A percentile compares a stretch with the other conserved stretches of the same genome.
Evolutionary conservation across 345 rosid genomes (phyloP).

Genomic region (Cochlearia excelsa): DNA sequence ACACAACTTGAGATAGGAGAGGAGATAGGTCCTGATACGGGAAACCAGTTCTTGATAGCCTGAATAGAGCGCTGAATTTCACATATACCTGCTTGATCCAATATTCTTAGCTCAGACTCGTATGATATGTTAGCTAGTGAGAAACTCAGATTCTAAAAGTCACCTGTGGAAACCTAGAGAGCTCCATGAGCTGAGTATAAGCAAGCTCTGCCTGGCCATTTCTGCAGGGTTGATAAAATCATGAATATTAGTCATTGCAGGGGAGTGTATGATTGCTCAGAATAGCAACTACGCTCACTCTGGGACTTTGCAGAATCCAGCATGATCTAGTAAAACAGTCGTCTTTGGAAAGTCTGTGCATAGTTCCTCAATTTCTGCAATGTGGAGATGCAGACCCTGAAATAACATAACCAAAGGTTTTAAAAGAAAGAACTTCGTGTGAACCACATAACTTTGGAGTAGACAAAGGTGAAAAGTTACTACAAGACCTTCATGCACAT

Average conservation of each 20-base stretch:
- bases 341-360: conserved; percentile 82
- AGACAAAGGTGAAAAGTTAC: not conserved
- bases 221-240: conserved; percentile 43
- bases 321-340: conserved; percentile 68
- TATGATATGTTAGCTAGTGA: conserved; percentile 14
- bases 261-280: conserved; percentile 14
- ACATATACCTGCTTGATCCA: conserved; percentile 57
- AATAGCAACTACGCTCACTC: conserved; percentile 41
- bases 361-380: conserved; percentile 71
- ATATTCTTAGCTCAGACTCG: conserved; percentile 19
- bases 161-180: conserved; percentile 84
- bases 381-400: conserved; percentile 81
- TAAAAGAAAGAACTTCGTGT: not conserved
- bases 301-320: conserved; percentile 88
- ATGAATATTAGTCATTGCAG: conserved; percentile 13
- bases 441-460: conserved; percentile 3
- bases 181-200: conserved; percentile 65
- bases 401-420: not conserved
- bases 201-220: conserved; percentile 55
- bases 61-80: conserved; percentile 83
- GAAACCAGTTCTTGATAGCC: conserved; percentile 63
- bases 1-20: conserved; percentile 55
- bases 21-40: conserved; percentile 64
- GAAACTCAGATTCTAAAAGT: not conserved
- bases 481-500: conserved; percentile 85